A percentile compares a stretch with the other conserved stretches of the same genome.
Evolutionary conservation across 139 green algal species (phyloP).

Genomic region (Chlamydomonas sp.): DNA sequence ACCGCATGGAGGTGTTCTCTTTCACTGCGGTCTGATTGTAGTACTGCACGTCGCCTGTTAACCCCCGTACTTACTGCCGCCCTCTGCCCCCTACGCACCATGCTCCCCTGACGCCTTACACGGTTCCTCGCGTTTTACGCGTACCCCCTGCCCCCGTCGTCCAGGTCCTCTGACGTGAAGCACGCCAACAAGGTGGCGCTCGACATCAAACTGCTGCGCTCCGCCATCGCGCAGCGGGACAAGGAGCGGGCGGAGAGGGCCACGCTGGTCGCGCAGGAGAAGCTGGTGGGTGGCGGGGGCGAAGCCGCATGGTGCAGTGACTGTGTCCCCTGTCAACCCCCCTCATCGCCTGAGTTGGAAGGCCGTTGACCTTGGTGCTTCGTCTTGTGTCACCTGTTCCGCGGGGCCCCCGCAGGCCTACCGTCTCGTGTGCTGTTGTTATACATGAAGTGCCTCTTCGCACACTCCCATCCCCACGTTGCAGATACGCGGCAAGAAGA

Average conservation of each 20-base stretch:
- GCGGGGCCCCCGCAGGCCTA: too few species aligned
- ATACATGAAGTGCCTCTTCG: not conserved
- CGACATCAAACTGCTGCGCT: constrained; percentile 93
- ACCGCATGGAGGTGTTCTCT: too few species aligned
- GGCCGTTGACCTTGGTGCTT: not conserved
- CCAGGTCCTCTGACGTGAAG: constrained; percentile 73
- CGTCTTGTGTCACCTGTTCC: not conserved
- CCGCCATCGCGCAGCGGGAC: constrained; percentile 80
- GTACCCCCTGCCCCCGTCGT: too few species aligned
- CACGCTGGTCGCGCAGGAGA: constrained; percentile 96
- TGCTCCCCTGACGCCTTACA: too few species aligned
- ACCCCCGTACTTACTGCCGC: too few species aligned
- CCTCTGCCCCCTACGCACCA: too few species aligned
- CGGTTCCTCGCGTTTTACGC: too few species aligned
- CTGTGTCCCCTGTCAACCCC: too few species aligned
- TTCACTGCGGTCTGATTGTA: too few species aligned
- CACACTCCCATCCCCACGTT: not conserved
- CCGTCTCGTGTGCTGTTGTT: not conserved
- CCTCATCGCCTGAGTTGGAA: too few species aligned
- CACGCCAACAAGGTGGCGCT: constrained; percentile 67
- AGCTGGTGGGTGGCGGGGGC: constrained; percentile 67
- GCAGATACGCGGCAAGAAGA: constrained; percentile 58
- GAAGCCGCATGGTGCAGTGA: not conserved
- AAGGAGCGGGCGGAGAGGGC: constrained; percentile 94
- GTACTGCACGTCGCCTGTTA: too few species aligned